phyloP scores from a whole-genome alignment of 2,329 filamentous ascomycete genomes.

The Dothistroma pini region DNA sequence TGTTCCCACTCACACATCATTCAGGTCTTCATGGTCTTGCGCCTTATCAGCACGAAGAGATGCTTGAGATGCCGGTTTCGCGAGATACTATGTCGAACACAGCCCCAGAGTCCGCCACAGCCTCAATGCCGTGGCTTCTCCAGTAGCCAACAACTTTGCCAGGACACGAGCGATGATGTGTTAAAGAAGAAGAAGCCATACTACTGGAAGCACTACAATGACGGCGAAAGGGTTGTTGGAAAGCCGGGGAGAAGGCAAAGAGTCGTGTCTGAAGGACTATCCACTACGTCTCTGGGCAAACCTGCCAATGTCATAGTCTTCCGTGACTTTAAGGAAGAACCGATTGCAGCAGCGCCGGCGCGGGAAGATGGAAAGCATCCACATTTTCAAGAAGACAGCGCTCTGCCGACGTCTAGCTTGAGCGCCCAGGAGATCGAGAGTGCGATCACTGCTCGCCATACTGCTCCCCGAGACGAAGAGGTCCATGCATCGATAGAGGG shows the following conservation, averaged over 20 bases:
- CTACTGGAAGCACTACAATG: conserved; percentile 10
- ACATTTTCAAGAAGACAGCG: background rate
- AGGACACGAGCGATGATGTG: background rate
- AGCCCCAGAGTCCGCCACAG: background rate
- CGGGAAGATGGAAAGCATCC: background rate
- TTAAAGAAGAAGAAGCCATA: conserved; percentile 1
- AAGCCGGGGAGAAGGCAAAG: conserved; percentile 28
- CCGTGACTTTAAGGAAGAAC: conserved; percentile 14
- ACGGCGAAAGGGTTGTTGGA: conserved; percentile 39
- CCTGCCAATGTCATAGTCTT: conserved; percentile 25
- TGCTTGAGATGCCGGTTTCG: conserved; percentile 9
- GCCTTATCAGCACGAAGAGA: conserved; percentile 1
- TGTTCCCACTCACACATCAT: background rate
- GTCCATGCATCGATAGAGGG: conserved; percentile 30
- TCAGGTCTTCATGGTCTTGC: conserved; percentile 5
- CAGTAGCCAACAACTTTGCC: background rate
- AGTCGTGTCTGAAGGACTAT: conserved; percentile 22
- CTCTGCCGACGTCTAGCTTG: conserved; percentile 8
- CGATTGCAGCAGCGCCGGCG: background rate
- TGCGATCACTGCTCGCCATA: conserved; percentile 15
- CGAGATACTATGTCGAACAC: background rate
- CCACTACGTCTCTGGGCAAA: conserved; percentile 25
- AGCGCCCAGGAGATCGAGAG: conserved; percentile 26
- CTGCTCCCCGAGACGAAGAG: conserved; percentile 25
- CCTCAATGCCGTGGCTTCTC: background rate